Percentiles rank a stretch among this genome's conserved stretches.
phyloP scores from a whole-genome alignment of 305 asterid species.

The Rubia peregrina region DNA sequence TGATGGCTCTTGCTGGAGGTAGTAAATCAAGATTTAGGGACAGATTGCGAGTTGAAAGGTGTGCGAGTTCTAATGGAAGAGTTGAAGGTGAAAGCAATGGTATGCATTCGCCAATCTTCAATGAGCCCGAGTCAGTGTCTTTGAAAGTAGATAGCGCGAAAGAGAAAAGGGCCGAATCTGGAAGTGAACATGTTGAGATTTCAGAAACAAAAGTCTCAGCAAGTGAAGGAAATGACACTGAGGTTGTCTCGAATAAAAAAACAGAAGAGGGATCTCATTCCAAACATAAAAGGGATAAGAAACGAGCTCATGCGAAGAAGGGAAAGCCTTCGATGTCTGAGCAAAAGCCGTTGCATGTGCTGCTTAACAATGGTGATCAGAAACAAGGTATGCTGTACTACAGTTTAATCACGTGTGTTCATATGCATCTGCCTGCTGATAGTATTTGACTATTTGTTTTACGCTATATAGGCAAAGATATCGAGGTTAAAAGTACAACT shows the following conservation, averaged over 20 bases:
- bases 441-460: conserved; percentile 11
- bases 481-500: conserved; percentile 21
- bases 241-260: conserved; percentile 12
- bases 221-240: conserved; percentile 15
- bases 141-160: conserved; percentile 13
- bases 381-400: conserved; percentile 37
- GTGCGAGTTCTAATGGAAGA: conserved; percentile 37
- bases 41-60: conserved; percentile 21
- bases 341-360: conserved; percentile 27
- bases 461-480: conserved; percentile 31
- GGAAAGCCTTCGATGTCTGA: conserved; percentile 25
- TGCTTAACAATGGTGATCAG: conserved; percentile 23
- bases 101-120: conserved; percentile 11
- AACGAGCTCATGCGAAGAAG: conserved; percentile 14
- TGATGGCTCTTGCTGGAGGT: conserved; percentile 33
- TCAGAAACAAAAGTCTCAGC: conserved; percentile 25
- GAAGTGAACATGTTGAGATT: conserved; percentile 8
- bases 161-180: conserved; percentile 13
- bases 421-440: conserved; percentile 1
- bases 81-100: conserved; percentile 20
- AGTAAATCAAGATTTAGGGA: conserved; percentile 25
- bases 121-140: conserved; percentile 15
- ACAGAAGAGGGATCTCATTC: conserved; percentile 22
- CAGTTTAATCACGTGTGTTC: not conserved
- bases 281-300: conserved; percentile 21